Conservation (phyloP, 164 flowering plant genomes). For the Dillenia turbinata region DNA sequence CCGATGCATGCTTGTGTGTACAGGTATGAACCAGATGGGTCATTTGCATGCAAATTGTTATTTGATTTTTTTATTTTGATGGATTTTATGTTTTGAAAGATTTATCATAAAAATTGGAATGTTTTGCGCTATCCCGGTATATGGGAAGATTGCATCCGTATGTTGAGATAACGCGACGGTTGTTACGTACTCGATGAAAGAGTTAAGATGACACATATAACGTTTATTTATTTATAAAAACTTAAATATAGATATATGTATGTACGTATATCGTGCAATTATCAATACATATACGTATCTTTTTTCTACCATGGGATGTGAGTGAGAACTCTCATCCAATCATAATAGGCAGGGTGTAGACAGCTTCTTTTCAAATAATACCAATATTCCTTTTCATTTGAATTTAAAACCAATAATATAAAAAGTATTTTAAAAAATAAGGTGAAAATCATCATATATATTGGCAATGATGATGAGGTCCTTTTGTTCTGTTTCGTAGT, state of each 20-base stretch:
- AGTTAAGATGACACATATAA: neutral
- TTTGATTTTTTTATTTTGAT: no score
- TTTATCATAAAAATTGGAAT: no score
- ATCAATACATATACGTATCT: neutral
- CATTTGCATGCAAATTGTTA: no score
- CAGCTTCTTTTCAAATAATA: neutral
- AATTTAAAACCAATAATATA: slow-evolving; percentile 1
- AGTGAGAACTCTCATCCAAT: slow-evolving; percentile 21
- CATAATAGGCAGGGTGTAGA: slow-evolving; percentile 16
- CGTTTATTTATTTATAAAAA: slow-evolving; percentile 1
- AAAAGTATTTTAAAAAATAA: neutral
- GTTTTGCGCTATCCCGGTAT: no score
- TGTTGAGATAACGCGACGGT: no score
- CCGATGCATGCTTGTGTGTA: no score
- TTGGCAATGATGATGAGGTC: neutral
- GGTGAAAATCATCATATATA: neutral
- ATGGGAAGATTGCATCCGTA: no score
- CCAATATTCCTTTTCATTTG: slow-evolving; percentile 7
- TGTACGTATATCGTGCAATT: no score
- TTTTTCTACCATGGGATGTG: slow-evolving; percentile 21
- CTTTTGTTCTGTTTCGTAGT: slow-evolving; percentile 21
- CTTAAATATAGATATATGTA: no score
- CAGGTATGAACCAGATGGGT: no score
- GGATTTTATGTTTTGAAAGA: no score
- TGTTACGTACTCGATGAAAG: no score